Evolutionary conservation across 2,329 filamentous ascomycete species (phyloP).

Genomic region (Cryoendolithus antarcticus): DNA sequence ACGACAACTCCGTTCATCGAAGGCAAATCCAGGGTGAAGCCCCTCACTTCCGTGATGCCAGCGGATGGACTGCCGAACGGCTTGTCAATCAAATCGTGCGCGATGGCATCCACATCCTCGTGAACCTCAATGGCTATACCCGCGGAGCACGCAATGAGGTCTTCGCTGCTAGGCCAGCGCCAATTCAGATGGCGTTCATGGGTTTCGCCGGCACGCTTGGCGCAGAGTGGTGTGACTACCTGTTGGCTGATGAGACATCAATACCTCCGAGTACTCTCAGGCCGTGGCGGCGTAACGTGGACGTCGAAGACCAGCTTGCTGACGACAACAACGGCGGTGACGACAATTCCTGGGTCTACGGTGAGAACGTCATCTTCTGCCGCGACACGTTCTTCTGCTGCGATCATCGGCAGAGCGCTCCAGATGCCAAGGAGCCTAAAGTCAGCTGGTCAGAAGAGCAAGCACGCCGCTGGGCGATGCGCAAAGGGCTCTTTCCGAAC

Average conservation of each 20-base stretch:
- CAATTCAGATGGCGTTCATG: slow-evolving; percentile 99
- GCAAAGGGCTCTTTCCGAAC: slow-evolving; percentile 77
- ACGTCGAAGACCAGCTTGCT: slow-evolving; percentile 53
- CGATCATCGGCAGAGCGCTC: slow-evolving; percentile 83
- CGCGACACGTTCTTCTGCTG: slow-evolving; percentile 96
- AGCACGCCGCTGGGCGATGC: slow-evolving; percentile 74
- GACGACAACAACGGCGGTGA: slow-evolving; percentile 53
- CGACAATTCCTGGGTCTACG: slow-evolving; percentile 76
- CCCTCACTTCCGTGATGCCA: slow-evolving; percentile 81
- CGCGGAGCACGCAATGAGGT: slow-evolving; percentile 94
- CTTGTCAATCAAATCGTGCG: slow-evolving; percentile 74
- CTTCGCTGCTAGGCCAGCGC: slow-evolving; percentile 85
- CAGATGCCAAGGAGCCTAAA: slow-evolving; percentile 52
- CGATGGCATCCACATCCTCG: slow-evolving; percentile 84
- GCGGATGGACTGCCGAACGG: slow-evolving; percentile 70
- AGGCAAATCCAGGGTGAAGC: slow-evolving; percentile 88
- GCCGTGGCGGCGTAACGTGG: slow-evolving; percentile 63
- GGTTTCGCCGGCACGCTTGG: slow-evolving; percentile 92
- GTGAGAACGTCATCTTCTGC: slow-evolving; percentile 92
- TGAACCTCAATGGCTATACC: slow-evolving; percentile 98
- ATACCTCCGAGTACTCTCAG: slow-evolving; percentile 72
- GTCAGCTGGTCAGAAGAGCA: slow-evolving; percentile 79
- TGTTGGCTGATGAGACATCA: slow-evolving; percentile 78
- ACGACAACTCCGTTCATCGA: slow-evolving; percentile 79
- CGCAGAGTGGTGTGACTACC: slow-evolving; percentile 97